Evolutionary conservation across 2,329 filamentous ascomycete genomes (phyloP), one percentile per base, ranked within the genome.

Genomic region (Calonectria hongkongensis): DNA sequence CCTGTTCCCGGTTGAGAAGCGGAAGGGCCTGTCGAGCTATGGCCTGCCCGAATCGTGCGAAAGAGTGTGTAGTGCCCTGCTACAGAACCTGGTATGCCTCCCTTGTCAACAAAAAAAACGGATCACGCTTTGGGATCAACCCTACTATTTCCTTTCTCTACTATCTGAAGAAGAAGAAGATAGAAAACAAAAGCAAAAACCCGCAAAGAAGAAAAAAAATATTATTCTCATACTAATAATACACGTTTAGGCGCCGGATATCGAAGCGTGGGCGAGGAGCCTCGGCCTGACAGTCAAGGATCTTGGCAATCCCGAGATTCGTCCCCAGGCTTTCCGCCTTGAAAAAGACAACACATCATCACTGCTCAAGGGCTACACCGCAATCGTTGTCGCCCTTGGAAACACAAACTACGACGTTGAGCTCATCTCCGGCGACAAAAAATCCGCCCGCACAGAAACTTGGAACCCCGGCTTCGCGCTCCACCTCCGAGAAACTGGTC

Each of bases 291-390:
- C 73, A 12, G 76, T 79, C 18, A 79, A 79, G 45, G 77, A 79
- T 62, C 69, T 79, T 16, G 69, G 67, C n/a, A 73, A 56, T 43
- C 77, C 77, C 51, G 77, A 79, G 36, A 79, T 79, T 47, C 74
- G 71, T n/a, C 77, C 77, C 7, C 77, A 79, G 58, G 77, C 77
- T 56, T 79, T 79, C 54, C 77, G 77, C 33, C 77, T 79, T 56
- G 77, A 79, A 28, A 79, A 79, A 48, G 75, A 74, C 68, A 79
- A 79, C 67, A 78, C 74, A n/a, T 79, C 77, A 25, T 72, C 77
- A n/a, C 67, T 79, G 15, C 72, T 79, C 54, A 79, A 76, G 62
- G 77, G 77, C 30, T 79, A 79, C 67, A 79, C 77, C 25, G 77
- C 77, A 41, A 73, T 79, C 36, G 77, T 78, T 27, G 74, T 79